Evolutionary conservation across 2,329 filamentous ascomycete genomes (phyloP).

Genomic region (Ilyonectria sp.): DNA sequence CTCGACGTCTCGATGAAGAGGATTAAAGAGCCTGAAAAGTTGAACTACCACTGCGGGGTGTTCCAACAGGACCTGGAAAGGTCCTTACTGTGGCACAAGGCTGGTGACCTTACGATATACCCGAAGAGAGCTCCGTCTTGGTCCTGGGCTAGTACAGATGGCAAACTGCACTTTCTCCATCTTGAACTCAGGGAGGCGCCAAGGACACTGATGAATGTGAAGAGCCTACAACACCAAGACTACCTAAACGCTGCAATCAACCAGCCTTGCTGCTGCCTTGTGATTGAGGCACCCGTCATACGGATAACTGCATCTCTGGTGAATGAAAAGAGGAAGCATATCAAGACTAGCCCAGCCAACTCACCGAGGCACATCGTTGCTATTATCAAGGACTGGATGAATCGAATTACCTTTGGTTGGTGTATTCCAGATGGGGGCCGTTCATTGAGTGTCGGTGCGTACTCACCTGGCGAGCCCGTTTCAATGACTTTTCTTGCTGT

Average conservation of each 20-base stretch:
- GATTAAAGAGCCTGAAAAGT: not conserved
- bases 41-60: not conserved
- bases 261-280: not conserved
- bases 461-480: not conserved
- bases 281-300: not conserved
- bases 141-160: constrained; percentile 4
- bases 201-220: not conserved
- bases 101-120: not conserved
- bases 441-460: not conserved
- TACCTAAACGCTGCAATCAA: not conserved
- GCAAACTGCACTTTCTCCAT: not conserved
- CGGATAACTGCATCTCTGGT: not conserved
- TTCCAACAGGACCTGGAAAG: not conserved
- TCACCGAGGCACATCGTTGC: not conserved
- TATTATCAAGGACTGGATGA: not conserved
- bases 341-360: not conserved
- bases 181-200: not conserved
- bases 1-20: not conserved
- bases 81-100: not conserved
- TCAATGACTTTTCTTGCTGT: not conserved
- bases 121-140: not conserved
- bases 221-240: not conserved
- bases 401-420: not conserved
- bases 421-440: not conserved
- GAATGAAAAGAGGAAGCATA: not conserved